Evolutionary conservation across 139 green algal genomes (phyloP), one percentile per base, ranked within the genome.

Genomic region (Tetradesmus lagerheimii): DNA sequence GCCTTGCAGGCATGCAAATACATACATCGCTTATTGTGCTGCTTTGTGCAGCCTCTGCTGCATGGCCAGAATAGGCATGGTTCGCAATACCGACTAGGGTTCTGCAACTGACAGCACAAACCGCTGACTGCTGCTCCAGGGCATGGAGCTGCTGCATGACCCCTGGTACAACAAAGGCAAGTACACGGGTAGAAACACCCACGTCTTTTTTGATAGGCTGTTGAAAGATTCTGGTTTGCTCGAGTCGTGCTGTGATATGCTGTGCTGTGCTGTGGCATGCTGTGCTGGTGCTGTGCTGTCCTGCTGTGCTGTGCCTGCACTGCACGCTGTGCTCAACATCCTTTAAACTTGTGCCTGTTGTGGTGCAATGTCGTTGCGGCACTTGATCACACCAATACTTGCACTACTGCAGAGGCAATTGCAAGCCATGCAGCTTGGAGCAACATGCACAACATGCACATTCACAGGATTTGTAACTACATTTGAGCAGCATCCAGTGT

Each of bases 151-250:
- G 34, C 87, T 98, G 29, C 92, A 96, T 34, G 95, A 97, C 91
- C 92, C 95, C 9, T 95, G 94, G 90, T 95, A 90, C 89, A 97
- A 97, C 90, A 97, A 96, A 90, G 93, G 93, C 47, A 39, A 80
- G 53, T 35, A 39, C n/a, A 15, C 74, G 43, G 8, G n/a, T n/a
- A n/a, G n/a, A n/a, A n/a, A n/a, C n/a, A n/a, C n/a, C n/a, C n/a
- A n/a, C n/a, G n/a, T n/a, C n/a, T n/a, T n/a, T n/a, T n/a, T n/a
- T n/a, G n/a, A n/a, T n/a, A n/a, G n/a, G n/a, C n/a, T n/a, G n/a
- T n/a, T n/a, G n/a, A n/a, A n/a, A n/a, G n/a, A n/a, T n/a, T n/a
- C n/a, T n/a, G n/a, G n/a, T n/a, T n/a, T n/a, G n/a, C n/a, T n/a
- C n/a, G n/a, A n/a, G n/a, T n/a, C n/a, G n/a, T n/a, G 14, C 37